Evolutionary conservation across 2,329 filamentous ascomycete genomes (phyloP).

Genomic region (Paraconiothyrium sp.): DNA sequence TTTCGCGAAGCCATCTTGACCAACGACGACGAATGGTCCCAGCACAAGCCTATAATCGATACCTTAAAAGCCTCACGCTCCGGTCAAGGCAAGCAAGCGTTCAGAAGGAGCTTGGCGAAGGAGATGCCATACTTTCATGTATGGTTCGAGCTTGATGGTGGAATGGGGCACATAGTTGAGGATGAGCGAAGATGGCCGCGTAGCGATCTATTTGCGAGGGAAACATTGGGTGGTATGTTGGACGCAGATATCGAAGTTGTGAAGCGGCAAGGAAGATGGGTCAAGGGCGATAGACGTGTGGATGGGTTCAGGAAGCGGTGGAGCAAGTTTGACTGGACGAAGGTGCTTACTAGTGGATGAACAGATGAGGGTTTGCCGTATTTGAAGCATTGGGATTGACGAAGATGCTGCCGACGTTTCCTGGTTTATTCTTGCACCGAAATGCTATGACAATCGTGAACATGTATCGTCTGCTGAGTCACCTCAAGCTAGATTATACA

Average conservation of each 20-base stretch:
- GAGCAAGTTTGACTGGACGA: constrained; percentile 93
- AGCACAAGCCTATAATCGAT: constrained; percentile 94
- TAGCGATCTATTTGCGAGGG: constrained; percentile 91
- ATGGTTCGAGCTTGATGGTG: constrained; percentile 93
- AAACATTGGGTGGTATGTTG: constrained; percentile 91
- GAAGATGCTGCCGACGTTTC: not conserved
- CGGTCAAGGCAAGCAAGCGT: constrained; percentile 81
- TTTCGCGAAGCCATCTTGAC: constrained; percentile 93
- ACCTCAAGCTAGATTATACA: too few species aligned
- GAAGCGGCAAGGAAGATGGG: constrained; percentile 91
- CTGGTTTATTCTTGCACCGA: not conserved
- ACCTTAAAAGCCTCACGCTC: constrained; percentile 72
- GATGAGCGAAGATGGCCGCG: constrained; percentile 85
- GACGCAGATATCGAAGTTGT: constrained; percentile 83
- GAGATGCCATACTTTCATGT: constrained; percentile 99
- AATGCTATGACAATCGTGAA: too few species aligned
- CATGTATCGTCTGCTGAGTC: too few species aligned
- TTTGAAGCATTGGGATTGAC: not conserved
- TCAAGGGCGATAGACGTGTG: constrained; percentile 71
- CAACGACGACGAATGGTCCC: constrained; percentile 91
- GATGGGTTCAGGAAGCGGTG: constrained; percentile 85
- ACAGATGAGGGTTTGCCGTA: not conserved
- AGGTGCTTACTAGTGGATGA: constrained; percentile 63
- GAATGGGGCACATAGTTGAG: constrained; percentile 91
- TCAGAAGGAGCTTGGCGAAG: constrained; percentile 83